Conservation (phyloP, 768 basidiomycete genomes). For the Gyrodon lividus region DNA sequence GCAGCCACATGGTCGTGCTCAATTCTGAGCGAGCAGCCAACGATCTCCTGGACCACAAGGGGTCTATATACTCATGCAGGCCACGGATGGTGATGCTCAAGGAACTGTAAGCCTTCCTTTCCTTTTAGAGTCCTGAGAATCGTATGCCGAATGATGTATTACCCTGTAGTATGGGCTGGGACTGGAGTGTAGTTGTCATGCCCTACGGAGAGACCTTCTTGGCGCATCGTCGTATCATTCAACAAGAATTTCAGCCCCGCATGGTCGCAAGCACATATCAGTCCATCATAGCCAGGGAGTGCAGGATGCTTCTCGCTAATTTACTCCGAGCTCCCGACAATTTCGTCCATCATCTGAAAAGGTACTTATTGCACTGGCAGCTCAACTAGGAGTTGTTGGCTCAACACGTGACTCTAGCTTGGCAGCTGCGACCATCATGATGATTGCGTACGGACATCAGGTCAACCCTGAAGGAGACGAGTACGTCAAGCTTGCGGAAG, state of each 20-base stretch:
- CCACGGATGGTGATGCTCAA: not conserved
- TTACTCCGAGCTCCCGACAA: not conserved
- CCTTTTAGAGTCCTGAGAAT: not conserved
- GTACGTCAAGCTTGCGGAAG: constrained; percentile 29
- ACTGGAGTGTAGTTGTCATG: not conserved
- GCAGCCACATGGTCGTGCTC: constrained; percentile 47
- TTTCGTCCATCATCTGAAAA: not conserved
- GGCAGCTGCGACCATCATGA: constrained; percentile 18
- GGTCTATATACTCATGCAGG: constrained; percentile 44
- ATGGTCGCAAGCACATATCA: not conserved
- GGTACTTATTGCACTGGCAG: not conserved
- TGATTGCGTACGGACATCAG: constrained; percentile 38
- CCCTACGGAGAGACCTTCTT: not conserved
- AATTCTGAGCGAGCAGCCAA: constrained; percentile 42
- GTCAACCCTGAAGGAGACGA: constrained; percentile 32
- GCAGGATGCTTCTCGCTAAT: not conserved
- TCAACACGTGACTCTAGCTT: no score
- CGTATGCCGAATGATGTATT: not conserved
- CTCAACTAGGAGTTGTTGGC: not conserved
- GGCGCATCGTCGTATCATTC: no score
- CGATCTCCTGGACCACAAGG: constrained; percentile 46
- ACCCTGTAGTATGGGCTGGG: constrained; percentile 1
- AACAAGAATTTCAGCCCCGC: no score
- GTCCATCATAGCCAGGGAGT: not conserved
- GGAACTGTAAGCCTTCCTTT: not conserved